Evolutionary conservation across 164 flowering plant genomes (phyloP).

Genomic region (Tetracentron sinense): DNA sequence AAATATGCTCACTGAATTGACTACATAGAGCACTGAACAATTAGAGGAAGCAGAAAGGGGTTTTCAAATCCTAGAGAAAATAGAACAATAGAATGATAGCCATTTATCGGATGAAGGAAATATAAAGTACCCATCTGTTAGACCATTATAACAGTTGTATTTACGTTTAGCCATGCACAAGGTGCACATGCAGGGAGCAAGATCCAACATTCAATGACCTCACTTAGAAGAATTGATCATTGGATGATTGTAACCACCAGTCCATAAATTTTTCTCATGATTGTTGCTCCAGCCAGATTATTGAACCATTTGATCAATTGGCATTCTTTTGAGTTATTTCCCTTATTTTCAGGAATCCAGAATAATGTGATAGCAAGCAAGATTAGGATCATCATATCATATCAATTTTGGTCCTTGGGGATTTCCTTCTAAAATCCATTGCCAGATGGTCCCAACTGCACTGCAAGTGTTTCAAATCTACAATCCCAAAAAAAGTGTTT

Average conservation of each 20-base stretch:
- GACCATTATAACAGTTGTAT: not conserved
- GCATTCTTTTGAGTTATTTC: not conserved
- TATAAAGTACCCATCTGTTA: not conserved
- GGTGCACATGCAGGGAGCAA: not conserved
- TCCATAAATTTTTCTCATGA: not conserved
- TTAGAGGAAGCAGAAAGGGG: not conserved
- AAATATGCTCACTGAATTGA: conserved; percentile 64
- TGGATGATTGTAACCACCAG: not conserved
- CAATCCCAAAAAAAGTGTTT: too few species aligned
- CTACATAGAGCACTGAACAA: conserved; percentile 35
- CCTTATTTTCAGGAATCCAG: not conserved
- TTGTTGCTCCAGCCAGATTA: not conserved
- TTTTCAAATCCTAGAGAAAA: not conserved
- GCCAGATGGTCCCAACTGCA: too few species aligned
- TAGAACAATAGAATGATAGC: not conserved
- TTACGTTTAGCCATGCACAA: not conserved
- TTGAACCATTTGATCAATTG: not conserved
- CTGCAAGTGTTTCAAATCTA: too few species aligned
- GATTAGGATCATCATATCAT: not conserved
- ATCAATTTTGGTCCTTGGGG: not conserved
- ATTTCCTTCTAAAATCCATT: too few species aligned
- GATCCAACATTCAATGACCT: not conserved
- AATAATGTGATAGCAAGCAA: not conserved
- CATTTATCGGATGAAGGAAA: not conserved
- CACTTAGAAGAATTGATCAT: not conserved